Percentiles rank a stretch among this genome's conserved stretches.
These are phyloP conservation scores for Dipsacomyces acuminosporus DNA, from an alignment of 371 early-diverging fungal species.

Conservation along the genomic window DNA sequence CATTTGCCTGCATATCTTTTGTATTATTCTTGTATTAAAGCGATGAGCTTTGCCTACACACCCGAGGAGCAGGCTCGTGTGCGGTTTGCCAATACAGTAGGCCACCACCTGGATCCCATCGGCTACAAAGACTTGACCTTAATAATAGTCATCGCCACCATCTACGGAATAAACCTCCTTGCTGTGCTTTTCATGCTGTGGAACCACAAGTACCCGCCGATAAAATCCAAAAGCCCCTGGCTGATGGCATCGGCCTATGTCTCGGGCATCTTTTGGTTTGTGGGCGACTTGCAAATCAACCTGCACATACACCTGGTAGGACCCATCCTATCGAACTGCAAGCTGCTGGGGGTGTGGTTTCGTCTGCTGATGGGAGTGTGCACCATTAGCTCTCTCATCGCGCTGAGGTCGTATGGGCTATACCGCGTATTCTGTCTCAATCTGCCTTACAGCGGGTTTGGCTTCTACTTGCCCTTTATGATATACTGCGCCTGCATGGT, in stretches of 20 bases:
- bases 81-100: neutral
- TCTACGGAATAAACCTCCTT: conserved; percentile 20
- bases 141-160: conserved; percentile 2
- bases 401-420: conserved; percentile 25
- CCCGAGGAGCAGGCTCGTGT: neutral
- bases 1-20: too few species aligned
- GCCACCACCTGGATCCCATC: neutral
- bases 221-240: conserved; percentile 32
- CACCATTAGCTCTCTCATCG: conserved; percentile 18
- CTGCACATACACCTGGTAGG: conserved; percentile 18
- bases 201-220: conserved; percentile 39
- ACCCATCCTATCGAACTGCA: conserved; percentile 19
- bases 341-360: conserved; percentile 36
- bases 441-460: conserved; percentile 21
- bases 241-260: conserved; percentile 11
- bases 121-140: neutral
- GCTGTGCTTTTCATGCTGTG: conserved; percentile 22
- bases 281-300: conserved; percentile 27
- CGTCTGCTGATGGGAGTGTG: conserved; percentile 34
- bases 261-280: conserved; percentile 17
- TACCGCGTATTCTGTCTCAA: conserved; percentile 28
- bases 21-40: too few species aligned
- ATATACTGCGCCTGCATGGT: conserved; percentile 16
- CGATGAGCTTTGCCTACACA: neutral
- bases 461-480: conserved; percentile 29